phyloP scores from a whole-genome alignment of 768 basidiomycete genomes.

The Vishniacozyma victoriae region DNA sequence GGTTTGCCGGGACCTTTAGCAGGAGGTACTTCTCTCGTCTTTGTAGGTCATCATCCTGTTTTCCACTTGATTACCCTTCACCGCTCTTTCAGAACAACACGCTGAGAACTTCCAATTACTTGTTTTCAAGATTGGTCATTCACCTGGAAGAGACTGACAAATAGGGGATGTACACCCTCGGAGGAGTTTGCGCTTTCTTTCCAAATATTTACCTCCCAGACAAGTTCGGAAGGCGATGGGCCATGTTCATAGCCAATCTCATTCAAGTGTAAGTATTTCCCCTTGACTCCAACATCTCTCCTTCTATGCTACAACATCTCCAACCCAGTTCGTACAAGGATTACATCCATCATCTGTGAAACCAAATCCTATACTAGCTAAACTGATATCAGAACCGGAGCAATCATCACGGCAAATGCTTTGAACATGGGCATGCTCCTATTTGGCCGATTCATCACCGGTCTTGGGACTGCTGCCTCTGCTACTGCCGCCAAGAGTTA shows the following conservation, averaged over 20 bases:
- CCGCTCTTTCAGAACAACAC: too few species aligned
- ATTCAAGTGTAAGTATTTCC: conserved; percentile 50
- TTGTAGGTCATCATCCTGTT: too few species aligned
- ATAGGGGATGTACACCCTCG: conserved; percentile 55
- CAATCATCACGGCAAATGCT: conserved; percentile 52
- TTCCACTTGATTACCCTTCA: conserved; percentile 43
- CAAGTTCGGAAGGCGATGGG: conserved; percentile 52
- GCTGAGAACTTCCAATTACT: too few species aligned
- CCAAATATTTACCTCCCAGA: conserved; percentile 51
- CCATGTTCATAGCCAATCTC: conserved; percentile 54
- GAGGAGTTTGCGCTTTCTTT: conserved; percentile 22
- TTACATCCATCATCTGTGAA: too few species aligned
- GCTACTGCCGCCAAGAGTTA: conserved; percentile 55
- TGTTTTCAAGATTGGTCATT: too few species aligned
- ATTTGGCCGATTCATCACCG: conserved; percentile 54
- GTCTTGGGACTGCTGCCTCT: conserved; percentile 51
- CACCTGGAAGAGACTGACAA: too few species aligned
- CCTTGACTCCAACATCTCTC: too few species aligned
- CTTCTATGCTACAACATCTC: too few species aligned
- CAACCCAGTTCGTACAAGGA: too few species aligned
- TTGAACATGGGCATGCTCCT: conserved; percentile 47
- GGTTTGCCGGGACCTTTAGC: conserved; percentile 51
- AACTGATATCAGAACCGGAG: conserved; percentile 50
- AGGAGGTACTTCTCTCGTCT: conserved; percentile 50
- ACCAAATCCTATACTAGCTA: conserved; percentile 1